Percentiles rank a stretch among this genome's conserved stretches.
Conservation (phyloP, 2,329 filamentous ascomycete genomes). For the Raffaelea ambrosiae region DNA sequence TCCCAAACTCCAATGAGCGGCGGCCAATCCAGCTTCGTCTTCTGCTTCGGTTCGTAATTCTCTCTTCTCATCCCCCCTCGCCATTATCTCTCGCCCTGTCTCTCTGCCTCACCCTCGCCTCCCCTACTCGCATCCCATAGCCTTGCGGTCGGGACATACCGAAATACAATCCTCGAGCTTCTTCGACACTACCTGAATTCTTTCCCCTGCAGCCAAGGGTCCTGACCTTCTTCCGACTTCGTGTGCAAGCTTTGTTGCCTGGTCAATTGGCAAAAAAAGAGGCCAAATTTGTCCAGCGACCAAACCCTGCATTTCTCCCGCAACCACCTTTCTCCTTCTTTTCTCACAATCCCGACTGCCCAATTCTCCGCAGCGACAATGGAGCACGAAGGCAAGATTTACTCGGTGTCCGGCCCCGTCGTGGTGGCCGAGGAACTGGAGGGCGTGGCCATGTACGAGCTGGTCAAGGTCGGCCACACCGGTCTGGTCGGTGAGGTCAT, state of each 20-base stretch:
- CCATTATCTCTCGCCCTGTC: background rate
- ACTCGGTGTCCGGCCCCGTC: slow-evolving; percentile 52
- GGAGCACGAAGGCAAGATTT: slow-evolving; percentile 16
- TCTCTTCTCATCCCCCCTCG: background rate
- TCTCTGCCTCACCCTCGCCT: too few relatives aligned
- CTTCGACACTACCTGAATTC: too few relatives aligned
- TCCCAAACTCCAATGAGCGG: slow-evolving; percentile 1
- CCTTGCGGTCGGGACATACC: too few relatives aligned
- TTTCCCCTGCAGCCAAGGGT: too few relatives aligned
- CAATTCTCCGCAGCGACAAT: slow-evolving; percentile 2
- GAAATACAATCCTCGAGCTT: too few relatives aligned
- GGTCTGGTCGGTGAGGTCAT: slow-evolving; percentile 95
- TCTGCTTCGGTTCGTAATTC: background rate
- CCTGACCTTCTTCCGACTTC: too few relatives aligned
- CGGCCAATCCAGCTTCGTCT: background rate
- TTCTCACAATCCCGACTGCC: background rate
- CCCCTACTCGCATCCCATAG: too few relatives aligned
- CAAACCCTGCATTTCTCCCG: too few relatives aligned
- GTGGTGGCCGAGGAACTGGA: slow-evolving; percentile 97
- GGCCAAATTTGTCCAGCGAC: too few relatives aligned
- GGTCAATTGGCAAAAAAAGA: too few relatives aligned
- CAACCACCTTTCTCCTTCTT: background rate
- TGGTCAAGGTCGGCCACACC: slow-evolving; percentile 89
- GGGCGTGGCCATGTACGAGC: slow-evolving; percentile 98
- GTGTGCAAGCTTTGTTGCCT: too few relatives aligned